phyloP scores from a whole-genome alignment of 345 rosid genomes.

The Eucalyptus sideroxylon region DNA sequence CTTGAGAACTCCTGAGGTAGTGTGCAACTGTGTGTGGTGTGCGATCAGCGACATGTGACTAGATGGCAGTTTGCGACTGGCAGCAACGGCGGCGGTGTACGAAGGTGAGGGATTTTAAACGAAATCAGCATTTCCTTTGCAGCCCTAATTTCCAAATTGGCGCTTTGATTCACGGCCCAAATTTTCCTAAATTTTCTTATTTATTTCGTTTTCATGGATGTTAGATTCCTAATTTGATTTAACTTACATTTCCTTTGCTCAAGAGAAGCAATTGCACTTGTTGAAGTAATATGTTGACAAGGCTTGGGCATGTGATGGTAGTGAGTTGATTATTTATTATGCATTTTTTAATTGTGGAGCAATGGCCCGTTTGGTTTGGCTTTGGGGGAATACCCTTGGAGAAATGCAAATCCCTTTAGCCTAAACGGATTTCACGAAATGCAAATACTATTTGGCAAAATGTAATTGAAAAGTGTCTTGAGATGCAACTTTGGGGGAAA shows the following conservation, averaged over 20 bases:
- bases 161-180: neutral
- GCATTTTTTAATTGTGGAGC: no score
- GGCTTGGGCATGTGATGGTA: neutral
- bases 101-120: neutral
- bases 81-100: neutral
- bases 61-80: neutral
- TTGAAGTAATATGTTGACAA: neutral
- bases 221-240: neutral
- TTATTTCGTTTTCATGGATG: no score
- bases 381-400: no score
- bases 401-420: neutral
- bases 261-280: neutral
- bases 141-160: neutral
- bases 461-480: no score
- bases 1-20: neutral
- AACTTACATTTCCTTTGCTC: neutral
- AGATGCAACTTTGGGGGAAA: no score
- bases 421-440: neutral
- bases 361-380: neutral
- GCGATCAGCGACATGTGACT: neutral
- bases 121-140: neutral
- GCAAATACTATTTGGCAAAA: no score
- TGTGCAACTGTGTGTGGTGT: neutral
- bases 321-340: neutral
- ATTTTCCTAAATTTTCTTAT: no score